Percentiles rank a stretch among this genome's conserved stretches.
Conservation (phyloP, 164 flowering plant genomes). For the Magnolia sinica region DNA sequence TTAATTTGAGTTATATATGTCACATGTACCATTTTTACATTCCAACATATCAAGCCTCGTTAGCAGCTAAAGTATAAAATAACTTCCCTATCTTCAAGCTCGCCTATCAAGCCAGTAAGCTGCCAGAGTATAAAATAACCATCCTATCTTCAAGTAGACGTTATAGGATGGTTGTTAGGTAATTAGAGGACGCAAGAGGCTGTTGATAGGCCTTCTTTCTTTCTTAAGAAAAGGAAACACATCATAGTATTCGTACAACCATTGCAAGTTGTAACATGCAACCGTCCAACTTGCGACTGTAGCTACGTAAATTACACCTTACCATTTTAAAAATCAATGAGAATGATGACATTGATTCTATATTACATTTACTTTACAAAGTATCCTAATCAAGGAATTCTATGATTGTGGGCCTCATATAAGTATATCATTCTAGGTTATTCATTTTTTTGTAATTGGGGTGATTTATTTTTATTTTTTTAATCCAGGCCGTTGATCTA, state of each 20-base stretch:
- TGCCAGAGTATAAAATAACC: too few species aligned
- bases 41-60: too few species aligned
- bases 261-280: not conserved
- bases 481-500: too few species aligned
- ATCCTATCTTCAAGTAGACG: not conserved
- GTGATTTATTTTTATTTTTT: too few species aligned
- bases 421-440: too few species aligned
- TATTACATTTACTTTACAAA: not conserved
- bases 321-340: not conserved
- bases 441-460: too few species aligned
- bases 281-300: not conserved
- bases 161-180: slow-evolving; percentile 3
- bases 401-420: not conserved
- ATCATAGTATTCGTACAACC: not conserved
- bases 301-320: not conserved
- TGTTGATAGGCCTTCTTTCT: not conserved
- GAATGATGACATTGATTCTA: not conserved
- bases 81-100: too few species aligned
- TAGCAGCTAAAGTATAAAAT: too few species aligned
- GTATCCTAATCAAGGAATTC: not conserved
- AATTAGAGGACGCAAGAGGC: not conserved
- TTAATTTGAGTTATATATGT: too few species aligned
- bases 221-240: not conserved
- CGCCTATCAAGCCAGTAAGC: too few species aligned
- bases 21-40: too few species aligned